These are phyloP conservation scores for Macaranga tanarius DNA, from an alignment of 441 rosid genomes.

Conservation along the genomic window DNA sequence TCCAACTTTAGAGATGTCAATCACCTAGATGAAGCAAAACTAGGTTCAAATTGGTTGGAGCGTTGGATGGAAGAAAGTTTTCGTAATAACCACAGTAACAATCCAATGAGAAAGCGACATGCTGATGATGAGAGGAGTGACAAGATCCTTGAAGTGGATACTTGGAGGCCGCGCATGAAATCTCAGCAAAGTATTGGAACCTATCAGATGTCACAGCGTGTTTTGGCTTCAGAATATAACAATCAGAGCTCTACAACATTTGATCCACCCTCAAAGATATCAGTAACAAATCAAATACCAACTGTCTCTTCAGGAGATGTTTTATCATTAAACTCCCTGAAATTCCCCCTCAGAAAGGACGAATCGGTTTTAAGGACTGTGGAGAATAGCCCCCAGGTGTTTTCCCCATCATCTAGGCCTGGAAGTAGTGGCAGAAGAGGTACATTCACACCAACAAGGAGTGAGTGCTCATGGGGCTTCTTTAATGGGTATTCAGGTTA, in stretches of 20 bases:
- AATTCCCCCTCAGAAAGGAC: conserved; percentile 42
- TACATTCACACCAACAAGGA: conserved; percentile 65
- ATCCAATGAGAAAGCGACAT: conserved; percentile 25
- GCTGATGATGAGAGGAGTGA: conserved; percentile 54
- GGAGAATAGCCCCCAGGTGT: conserved; percentile 58
- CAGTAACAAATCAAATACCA: conserved; percentile 37
- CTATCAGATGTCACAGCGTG: conserved; percentile 43
- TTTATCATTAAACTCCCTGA: conserved; percentile 36
- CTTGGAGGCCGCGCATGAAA: conserved; percentile 48
- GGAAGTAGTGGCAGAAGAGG: conserved; percentile 51
- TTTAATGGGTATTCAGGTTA: conserved; percentile 54
- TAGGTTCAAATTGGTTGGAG: conserved; percentile 65
- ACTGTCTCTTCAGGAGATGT: conserved; percentile 47
- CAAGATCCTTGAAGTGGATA: conserved; percentile 79
- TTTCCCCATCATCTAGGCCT: conserved; percentile 61
- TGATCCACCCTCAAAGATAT: conserved; percentile 35
- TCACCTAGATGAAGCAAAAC: conserved; percentile 39
- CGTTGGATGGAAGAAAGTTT: conserved; percentile 63
- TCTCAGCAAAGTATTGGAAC: conserved; percentile 40
- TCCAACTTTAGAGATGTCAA: conserved; percentile 42
- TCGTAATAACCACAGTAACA: conserved; percentile 34
- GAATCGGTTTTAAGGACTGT: conserved; percentile 50
- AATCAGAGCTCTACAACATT: conserved; percentile 33
- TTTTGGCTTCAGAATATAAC: conserved; percentile 35
- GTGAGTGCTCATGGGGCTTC: conserved; percentile 56